Conservation (phyloP, 2,329 filamentous ascomycete genomes). For the Nigrospora osmanthi region DNA sequence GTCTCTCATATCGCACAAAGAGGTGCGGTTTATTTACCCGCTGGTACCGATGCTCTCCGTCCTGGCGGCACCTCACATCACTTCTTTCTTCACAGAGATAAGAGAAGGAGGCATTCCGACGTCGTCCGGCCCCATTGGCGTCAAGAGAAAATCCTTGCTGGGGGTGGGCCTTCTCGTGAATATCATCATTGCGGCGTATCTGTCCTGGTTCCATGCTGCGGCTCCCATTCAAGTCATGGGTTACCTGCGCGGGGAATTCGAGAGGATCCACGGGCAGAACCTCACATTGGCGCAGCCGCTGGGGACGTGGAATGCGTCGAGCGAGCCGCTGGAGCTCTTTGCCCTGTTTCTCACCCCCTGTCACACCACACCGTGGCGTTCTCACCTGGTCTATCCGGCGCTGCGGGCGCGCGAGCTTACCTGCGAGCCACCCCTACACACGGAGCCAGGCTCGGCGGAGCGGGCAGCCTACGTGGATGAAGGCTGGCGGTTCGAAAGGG, state of each 20-base stretch:
- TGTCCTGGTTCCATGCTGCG: conserved; percentile 69
- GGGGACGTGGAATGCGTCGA: conserved; percentile 14
- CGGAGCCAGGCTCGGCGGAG: conserved; percentile 47
- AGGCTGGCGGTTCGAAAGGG: conserved; percentile 79
- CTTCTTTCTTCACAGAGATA: conserved; percentile 53
- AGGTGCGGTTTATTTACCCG: conserved; percentile 94
- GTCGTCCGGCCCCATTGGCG: conserved; percentile 14
- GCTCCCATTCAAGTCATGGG: conserved; percentile 68
- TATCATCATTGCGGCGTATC: conserved; percentile 63
- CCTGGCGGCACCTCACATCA: conserved; percentile 61
- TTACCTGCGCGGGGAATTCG: conserved; percentile 69
- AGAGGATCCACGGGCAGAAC: conserved; percentile 41
- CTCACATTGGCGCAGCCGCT: conserved; percentile 19
- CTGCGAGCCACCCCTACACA: conserved; percentile 80
- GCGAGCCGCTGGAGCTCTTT: conserved; percentile 41
- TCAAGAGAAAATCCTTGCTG: conserved; percentile 48
- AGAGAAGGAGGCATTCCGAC: conserved; percentile 17
- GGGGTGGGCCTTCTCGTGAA: conserved; percentile 57
- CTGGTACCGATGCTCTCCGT: conserved; percentile 81
- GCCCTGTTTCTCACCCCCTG: conserved; percentile 89
- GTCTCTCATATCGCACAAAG: conserved; percentile 85
- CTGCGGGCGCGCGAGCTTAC: conserved; percentile 78
- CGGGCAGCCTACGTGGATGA: conserved; percentile 74
- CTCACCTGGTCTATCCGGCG: conserved; percentile 67
- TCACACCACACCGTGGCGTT: conserved; percentile 93